Base-by-base conservation (phyloP, 2,329 filamentous ascomycete genomes). In the Xylariaceae sp. region DNA sequence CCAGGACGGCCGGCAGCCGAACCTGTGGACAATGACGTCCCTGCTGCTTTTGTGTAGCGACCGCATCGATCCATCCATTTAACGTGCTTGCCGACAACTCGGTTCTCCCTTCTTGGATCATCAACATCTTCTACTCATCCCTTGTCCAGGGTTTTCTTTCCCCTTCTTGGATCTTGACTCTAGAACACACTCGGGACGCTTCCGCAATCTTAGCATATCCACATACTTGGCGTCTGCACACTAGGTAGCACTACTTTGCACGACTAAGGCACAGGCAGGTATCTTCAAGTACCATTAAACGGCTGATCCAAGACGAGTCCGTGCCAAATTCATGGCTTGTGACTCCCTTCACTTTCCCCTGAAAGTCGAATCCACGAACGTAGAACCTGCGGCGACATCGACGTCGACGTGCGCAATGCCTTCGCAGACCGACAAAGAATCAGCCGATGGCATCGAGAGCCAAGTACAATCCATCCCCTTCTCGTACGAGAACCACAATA, bases 401-500 rank as follows among this genome's bases (percentile, higher is more conserved):
- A 15, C 17, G 13, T 12, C 28, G 11, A 6, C 22, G 6, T 9
- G 38, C 26, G 34, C 41, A 32, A 62, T 61, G 57, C 43, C 53
- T 44, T 52, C 52, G 3, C 39, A 44, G 22, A 38, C 38, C n/a
- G 28, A 44, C 12, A 42, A 44, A 34, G 54, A 48, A 36, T 17
- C 34, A 19, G 18, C 22, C 57, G 52, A 69, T 45, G 65, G 64
- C 50, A 44, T 47, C 72, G 47, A 78, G 37, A 45, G 51, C 55
- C 64, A 72, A 48, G 69, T 83, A 43, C 77, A 69, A 54, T 75
- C 76, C 67, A 86, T 97, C 44, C 78, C 88, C 41, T 75, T 91
- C 48, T 78, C 76, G 53, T 96, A 95, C 73, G 83, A 87, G 64
- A 81, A 80, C 64, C 71, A 78, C 52, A 81, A 94, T 61, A 85